A percentile compares a stretch with the other conserved stretches of the same genome.
These are phyloP conservation scores for Globisporangium lucens DNA, from an alignment of 352 stramenopile species.

Conservation along the genomic window DNA sequence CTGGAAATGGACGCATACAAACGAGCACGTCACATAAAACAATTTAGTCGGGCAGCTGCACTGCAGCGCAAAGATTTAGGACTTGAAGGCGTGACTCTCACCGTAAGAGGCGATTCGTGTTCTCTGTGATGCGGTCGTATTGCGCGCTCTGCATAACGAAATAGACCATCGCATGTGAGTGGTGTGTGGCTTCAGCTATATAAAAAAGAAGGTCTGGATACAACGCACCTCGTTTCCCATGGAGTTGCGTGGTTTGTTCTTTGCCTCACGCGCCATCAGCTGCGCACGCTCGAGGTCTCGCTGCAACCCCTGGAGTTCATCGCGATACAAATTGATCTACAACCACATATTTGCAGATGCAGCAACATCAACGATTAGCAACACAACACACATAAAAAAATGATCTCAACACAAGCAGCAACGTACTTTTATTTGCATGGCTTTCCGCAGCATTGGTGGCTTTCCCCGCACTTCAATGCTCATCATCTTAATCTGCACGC, in stretches of 20 bases:
- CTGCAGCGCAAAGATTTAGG: no score
- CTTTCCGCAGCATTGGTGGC: constrained; percentile 51
- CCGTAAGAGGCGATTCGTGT: constrained; percentile 62
- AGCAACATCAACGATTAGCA: background rate
- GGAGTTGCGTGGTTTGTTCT: constrained; percentile 22
- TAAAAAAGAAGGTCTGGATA: no score
- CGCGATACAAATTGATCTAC: constrained; percentile 65
- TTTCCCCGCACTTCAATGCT: constrained; percentile 70
- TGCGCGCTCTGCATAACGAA: constrained; percentile 38
- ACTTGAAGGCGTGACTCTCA: constrained; percentile 9
- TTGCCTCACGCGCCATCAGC: constrained; percentile 56
- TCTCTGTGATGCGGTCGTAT: constrained; percentile 65
- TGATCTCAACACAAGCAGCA: background rate
- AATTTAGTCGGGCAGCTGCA: background rate
- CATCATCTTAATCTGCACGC: constrained; percentile 72
- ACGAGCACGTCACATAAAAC: background rate
- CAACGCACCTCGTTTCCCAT: constrained; percentile 27
- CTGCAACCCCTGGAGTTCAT: constrained; percentile 64
- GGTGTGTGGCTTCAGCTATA: no score
- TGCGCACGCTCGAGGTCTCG: constrained; percentile 70
- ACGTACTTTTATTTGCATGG: constrained; percentile 66
- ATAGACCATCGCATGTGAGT: background rate
- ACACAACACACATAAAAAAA: background rate
- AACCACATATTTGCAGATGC: background rate
- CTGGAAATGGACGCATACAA: constrained; percentile 20